phyloP scores from a whole-genome alignment of 192 early-diverging fungal species.

The Anaeromyces robustus region DNA sequence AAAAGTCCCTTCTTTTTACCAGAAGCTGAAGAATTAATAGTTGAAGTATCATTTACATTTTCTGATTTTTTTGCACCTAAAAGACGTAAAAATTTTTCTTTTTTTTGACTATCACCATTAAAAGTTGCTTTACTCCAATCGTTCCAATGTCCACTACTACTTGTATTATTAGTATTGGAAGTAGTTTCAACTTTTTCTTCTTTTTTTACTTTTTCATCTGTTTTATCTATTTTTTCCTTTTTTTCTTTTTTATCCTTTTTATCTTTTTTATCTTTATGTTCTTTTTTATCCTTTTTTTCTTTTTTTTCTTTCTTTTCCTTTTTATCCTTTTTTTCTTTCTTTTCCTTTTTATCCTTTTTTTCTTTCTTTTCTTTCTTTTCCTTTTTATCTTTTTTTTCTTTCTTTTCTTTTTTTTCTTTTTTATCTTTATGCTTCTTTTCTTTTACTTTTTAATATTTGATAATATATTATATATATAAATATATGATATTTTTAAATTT shows the following conservation, averaged over 20 bases:
- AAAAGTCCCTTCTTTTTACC: background rate
- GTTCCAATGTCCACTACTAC: conserved; percentile 27
- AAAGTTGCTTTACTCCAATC: conserved; percentile 45
- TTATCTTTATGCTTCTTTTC: too few relatives aligned
- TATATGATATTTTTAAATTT: too few relatives aligned
- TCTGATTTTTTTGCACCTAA: conserved; percentile 36
- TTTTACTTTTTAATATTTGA: background rate
- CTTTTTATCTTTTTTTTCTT: conserved; percentile 7
- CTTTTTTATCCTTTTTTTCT: conserved; percentile 3
- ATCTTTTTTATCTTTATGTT: conserved; percentile 3
- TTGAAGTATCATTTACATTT: background rate
- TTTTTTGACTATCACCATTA: conserved; percentile 27
- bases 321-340: background rate
- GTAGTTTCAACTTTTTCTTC: conserved; percentile 9
- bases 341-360: conserved; percentile 1
- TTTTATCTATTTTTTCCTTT: background rate
- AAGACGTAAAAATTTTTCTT: conserved; percentile 46
- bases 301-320: background rate
- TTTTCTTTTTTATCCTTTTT: conserved; percentile 14
- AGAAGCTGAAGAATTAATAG: background rate
- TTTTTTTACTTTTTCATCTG: conserved; percentile 4
- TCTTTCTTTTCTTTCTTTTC: too few relatives aligned
- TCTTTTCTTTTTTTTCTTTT: conserved; percentile 5
- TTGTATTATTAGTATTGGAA: background rate
- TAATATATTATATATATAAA: too few relatives aligned